Percentiles rank a stretch among this genome's conserved stretches.
Evolutionary conservation across 2,329 filamentous ascomycete species (phyloP).

Genomic region (Stromatinia cepivora): DNA sequence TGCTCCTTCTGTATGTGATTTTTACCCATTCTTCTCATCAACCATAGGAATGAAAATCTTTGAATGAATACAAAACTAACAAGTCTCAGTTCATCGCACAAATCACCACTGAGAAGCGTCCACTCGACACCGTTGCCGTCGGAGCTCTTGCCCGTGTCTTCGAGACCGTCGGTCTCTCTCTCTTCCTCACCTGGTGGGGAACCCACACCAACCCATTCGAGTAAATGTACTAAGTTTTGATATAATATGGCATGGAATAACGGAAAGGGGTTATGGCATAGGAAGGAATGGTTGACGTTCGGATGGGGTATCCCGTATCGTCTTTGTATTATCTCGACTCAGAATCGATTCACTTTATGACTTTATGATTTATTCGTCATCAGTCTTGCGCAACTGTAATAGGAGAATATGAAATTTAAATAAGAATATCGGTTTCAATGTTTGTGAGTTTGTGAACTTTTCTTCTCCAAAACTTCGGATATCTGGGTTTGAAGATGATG

Average conservation of each 20-base stretch:
- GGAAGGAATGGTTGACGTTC: constrained; percentile 5
- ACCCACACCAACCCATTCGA: constrained; percentile 89
- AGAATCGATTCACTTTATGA: constrained; percentile 13
- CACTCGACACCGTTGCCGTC: constrained; percentile 85
- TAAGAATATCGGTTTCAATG: too few species aligned
- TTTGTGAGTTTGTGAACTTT: too few species aligned
- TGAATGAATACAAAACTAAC: constrained; percentile 13
- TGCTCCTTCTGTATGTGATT: constrained; percentile 73
- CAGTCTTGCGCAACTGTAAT: constrained; percentile 2
- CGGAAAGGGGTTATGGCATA: constrained; percentile 18
- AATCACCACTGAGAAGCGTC: constrained; percentile 86
- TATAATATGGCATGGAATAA: neutral
- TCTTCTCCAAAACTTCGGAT: too few species aligned
- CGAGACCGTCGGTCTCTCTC: constrained; percentile 87
- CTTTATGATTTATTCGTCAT: constrained; percentile 16
- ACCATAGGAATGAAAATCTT: neutral
- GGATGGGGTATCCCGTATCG: constrained; percentile 20
- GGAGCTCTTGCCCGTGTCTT: constrained; percentile 80
- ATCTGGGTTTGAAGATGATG: too few species aligned
- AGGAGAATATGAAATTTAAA: neutral
- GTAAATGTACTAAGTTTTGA: constrained; percentile 30
- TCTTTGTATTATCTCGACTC: constrained; percentile 23
- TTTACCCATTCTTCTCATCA: neutral
- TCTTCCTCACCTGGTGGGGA: constrained; percentile 97
- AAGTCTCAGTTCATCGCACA: constrained; percentile 73